A percentile compares a stretch with the other conserved stretches of the same genome.
Conservation (phyloP, 2,329 filamentous ascomycete species). For the Diaporthe vexans region DNA sequence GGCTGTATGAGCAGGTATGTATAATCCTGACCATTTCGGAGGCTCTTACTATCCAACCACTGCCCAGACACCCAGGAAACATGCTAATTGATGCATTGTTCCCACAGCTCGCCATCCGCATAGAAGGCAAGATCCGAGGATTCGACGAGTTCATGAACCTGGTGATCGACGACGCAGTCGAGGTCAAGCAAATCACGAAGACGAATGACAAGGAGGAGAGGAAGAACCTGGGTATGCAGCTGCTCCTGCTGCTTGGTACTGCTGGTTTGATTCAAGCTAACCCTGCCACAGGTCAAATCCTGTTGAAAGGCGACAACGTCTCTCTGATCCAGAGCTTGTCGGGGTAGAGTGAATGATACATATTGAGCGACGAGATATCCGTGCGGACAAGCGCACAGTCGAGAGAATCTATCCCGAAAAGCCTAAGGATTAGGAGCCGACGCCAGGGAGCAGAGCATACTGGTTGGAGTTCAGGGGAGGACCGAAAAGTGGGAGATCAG, state of each 20-base stretch:
- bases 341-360: conserved; percentile 42
- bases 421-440: not conserved
- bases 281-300: conserved; percentile 78
- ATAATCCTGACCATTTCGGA: not conserved
- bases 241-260: not conserved
- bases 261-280: conserved; percentile 45
- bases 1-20: conserved; percentile 87
- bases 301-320: conserved; percentile 91
- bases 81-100: conserved; percentile 13
- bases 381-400: conserved; percentile 3
- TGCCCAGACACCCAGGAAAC: not conserved
- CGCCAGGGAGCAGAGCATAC: conserved; percentile 31
- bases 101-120: conserved; percentile 79
- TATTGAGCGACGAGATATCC: conserved; percentile 16
- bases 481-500: conserved; percentile 63
- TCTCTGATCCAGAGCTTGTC: conserved; percentile 78
- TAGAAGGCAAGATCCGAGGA: conserved; percentile 96
- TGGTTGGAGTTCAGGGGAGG: conserved; percentile 9
- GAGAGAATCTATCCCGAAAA: conserved; percentile 21
- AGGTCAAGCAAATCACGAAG: conserved; percentile 89
- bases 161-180: conserved; percentile 90
- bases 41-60: not conserved
- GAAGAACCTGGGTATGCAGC: conserved; percentile 55
- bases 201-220: conserved; percentile 81
- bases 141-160: conserved; percentile 99